Evolutionary conservation across 495 filamentous ascomycete species (phyloP).

Genomic region (Tuber brumale): DNA sequence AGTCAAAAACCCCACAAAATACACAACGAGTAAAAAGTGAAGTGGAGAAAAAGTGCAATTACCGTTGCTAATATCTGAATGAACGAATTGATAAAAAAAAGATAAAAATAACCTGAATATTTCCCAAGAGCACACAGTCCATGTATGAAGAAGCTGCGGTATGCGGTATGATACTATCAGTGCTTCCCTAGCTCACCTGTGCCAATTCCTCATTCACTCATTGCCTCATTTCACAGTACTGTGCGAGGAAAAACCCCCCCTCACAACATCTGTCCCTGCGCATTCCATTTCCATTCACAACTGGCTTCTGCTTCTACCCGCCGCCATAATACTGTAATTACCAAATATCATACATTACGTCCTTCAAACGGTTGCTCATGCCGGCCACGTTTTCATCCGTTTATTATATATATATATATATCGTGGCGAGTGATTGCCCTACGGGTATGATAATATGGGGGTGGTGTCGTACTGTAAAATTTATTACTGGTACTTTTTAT

Average conservation of each 20-base stretch:
- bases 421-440: not conserved
- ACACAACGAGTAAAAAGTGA: not conserved
- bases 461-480: not conserved
- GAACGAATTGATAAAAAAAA: not conserved
- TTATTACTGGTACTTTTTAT: not conserved
- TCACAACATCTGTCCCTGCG: no score
- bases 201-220: not conserved
- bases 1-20: not conserved
- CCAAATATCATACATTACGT: not conserved
- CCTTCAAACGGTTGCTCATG: not conserved
- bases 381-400: not conserved
- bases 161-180: no score
- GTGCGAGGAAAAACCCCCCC: no score
- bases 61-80: not conserved
- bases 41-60: not conserved
- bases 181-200: not conserved
- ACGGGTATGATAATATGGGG: no score
- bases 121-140: not conserved
- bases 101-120: not conserved
- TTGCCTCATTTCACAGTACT: not conserved
- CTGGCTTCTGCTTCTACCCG: not conserved
- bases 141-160: not conserved
- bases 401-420: not conserved
- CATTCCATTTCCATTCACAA: not conserved
- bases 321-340: not conserved